Evolutionary conservation across 1,284 basidiomycete species (phyloP).

Genomic region (Austroboletus novae-zelandiae): DNA sequence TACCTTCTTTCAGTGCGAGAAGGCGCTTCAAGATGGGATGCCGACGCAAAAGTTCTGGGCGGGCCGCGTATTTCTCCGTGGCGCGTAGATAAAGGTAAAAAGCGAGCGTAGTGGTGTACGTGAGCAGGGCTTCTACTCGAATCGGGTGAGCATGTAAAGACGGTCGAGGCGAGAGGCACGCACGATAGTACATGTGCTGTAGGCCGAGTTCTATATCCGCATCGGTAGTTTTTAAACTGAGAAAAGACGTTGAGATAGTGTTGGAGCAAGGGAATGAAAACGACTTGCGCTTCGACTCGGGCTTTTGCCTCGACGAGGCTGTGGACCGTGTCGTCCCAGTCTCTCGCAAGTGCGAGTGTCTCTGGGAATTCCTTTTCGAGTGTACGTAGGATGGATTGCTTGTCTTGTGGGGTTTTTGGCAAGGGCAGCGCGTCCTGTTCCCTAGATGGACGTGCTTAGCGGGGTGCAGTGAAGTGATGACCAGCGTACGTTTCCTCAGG

Average conservation of each 20-base stretch:
- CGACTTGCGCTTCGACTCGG: constrained; percentile 55
- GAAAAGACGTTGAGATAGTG: constrained; percentile 3
- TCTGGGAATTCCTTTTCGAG: constrained; percentile 82
- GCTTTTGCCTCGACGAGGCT: constrained; percentile 54
- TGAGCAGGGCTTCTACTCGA: constrained; percentile 75
- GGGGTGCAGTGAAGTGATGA: background rate
- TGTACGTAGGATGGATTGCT: constrained; percentile 64
- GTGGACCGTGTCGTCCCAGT: constrained; percentile 69
- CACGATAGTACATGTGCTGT: constrained; percentile 76
- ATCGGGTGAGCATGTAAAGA: constrained; percentile 3
- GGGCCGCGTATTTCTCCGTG: constrained; percentile 57
- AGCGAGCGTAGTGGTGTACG: constrained; percentile 88
- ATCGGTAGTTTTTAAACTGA: constrained; percentile 48
- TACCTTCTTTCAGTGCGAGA: constrained; percentile 80
- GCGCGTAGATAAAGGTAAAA: constrained; percentile 91
- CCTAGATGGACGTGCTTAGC: constrained; percentile 22
- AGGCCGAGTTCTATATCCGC: constrained; percentile 59
- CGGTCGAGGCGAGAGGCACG: constrained; percentile 27
- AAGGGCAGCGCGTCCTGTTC: constrained; percentile 35
- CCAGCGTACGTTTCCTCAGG: constrained; percentile 40
- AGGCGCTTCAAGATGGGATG: constrained; percentile 85
- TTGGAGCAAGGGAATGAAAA: background rate
- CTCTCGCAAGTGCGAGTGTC: constrained; percentile 68
- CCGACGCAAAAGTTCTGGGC: constrained; percentile 63
- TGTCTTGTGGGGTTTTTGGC: constrained; percentile 49